phyloP scores from a whole-genome alignment of 1,284 basidiomycete genomes.

The Tylopilus sp. region DNA sequence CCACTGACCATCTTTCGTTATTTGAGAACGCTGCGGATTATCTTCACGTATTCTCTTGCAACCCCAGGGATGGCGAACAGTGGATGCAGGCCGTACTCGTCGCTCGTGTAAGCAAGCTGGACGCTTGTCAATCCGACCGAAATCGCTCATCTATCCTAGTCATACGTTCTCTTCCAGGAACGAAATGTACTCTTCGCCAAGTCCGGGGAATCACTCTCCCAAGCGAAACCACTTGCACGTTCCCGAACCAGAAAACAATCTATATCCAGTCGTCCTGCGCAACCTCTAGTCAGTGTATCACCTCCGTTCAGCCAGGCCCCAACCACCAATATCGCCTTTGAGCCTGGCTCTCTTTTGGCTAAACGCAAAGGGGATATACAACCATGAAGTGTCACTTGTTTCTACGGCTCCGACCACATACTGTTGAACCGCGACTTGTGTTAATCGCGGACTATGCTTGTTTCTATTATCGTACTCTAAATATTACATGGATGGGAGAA shows the following conservation, averaged over 20 bases:
- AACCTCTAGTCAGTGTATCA: constrained; percentile 32
- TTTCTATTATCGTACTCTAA: constrained; percentile 24
- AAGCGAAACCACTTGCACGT: constrained; percentile 30
- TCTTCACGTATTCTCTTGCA: constrained; percentile 74
- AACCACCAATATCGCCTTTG: constrained; percentile 43
- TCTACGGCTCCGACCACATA: background rate
- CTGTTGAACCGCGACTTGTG: constrained; percentile 4
- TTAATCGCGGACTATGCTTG: constrained; percentile 6
- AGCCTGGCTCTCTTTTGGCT: constrained; percentile 63
- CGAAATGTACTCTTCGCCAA: constrained; percentile 58
- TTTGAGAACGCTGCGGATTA: constrained; percentile 86
- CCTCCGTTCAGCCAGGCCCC: constrained; percentile 35
- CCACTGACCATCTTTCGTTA: constrained; percentile 74
- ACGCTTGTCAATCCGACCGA: background rate
- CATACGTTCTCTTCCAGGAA: constrained; percentile 75
- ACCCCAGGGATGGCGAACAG: constrained; percentile 61
- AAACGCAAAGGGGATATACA: constrained; percentile 38
- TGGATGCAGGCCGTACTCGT: constrained; percentile 71
- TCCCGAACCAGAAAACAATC: constrained; percentile 33
- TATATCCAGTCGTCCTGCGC: constrained; percentile 29
- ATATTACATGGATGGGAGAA: constrained; percentile 14
- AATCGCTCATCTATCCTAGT: constrained; percentile 41
- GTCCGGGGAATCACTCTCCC: constrained; percentile 34
- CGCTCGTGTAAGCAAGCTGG: constrained; percentile 56
- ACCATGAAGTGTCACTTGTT: constrained; percentile 15